Percentiles rank a stretch among this genome's conserved stretches.
phyloP scores from a whole-genome alignment of 2,329 filamentous ascomycete species.

The Botrytis cinerea region DNA sequence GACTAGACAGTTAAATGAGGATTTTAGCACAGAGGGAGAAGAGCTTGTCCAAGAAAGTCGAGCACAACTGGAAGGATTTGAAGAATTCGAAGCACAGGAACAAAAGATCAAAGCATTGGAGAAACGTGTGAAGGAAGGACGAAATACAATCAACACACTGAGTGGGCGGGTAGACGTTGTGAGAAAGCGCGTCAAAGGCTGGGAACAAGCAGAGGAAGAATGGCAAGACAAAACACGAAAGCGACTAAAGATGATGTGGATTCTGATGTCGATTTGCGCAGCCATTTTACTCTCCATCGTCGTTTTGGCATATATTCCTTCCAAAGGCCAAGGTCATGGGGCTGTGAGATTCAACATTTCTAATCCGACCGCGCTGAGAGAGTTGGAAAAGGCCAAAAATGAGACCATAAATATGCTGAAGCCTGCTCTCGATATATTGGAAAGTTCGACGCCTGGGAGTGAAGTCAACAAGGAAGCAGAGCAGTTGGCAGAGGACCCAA shows the following conservation, averaged over 20 bases:
- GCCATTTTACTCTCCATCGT: slow-evolving; percentile 49
- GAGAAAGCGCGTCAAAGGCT: slow-evolving; percentile 63
- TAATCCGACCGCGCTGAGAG: slow-evolving; percentile 28
- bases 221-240: slow-evolving; percentile 68
- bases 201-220: slow-evolving; percentile 66
- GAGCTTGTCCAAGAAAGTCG: slow-evolving; percentile 62
- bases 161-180: slow-evolving; percentile 66
- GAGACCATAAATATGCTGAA: slow-evolving; percentile 29
- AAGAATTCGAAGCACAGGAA: slow-evolving; percentile 66
- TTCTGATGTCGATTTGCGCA: slow-evolving; percentile 53
- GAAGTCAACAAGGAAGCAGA: slow-evolving; percentile 26
- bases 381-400: slow-evolving; percentile 31
- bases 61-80: slow-evolving; percentile 54
- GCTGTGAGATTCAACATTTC: slow-evolving; percentile 28
- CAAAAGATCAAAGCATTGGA: slow-evolving; percentile 63
- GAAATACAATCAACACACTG: slow-evolving; percentile 59
- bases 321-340: slow-evolving; percentile 22
- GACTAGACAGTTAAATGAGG: slow-evolving; percentile 58
- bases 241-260: slow-evolving; percentile 64
- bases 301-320: slow-evolving; percentile 39
- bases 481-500: slow-evolving; percentile 36
- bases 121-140: slow-evolving; percentile 59
- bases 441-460: slow-evolving; percentile 19
- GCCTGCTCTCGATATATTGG: slow-evolving; percentile 28
- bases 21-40: slow-evolving; percentile 61